These are phyloP conservation scores for Protea cynaroides DNA, from an alignment of 164 flowering plant genomes.

Conservation along the genomic window DNA sequence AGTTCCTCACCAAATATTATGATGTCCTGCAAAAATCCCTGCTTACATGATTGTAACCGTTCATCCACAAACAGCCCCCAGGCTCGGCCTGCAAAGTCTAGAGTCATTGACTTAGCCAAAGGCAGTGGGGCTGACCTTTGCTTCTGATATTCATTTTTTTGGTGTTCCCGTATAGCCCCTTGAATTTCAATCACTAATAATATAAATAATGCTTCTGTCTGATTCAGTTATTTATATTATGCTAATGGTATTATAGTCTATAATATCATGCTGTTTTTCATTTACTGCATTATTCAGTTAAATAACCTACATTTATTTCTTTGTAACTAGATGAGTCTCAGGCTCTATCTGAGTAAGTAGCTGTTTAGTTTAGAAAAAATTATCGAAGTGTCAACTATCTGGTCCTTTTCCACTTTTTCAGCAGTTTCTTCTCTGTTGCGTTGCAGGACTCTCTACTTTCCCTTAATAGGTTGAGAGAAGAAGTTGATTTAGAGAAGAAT, in stretches of 20 bases:
- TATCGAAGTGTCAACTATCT: background rate
- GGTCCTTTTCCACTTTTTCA: background rate
- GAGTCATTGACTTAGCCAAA: no score
- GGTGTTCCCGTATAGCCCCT: no score
- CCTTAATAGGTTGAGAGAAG: conserved; percentile 68
- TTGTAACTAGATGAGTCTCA: background rate
- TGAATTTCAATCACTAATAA: no score
- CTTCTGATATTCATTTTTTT: no score
- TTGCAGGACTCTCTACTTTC: conserved; percentile 80
- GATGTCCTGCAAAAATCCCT: no score
- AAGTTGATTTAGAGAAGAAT: conserved; percentile 76
- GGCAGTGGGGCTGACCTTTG: no score
- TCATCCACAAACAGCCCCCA: no score
- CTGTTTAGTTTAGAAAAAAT: background rate
- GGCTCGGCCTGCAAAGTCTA: no score
- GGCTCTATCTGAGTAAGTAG: background rate
- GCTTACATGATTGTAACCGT: no score
- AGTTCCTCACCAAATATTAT: no score
- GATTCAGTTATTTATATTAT: background rate
- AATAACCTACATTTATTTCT: background rate
- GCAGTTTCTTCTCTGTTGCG: background rate
- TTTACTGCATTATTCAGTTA: background rate
- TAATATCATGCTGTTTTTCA: background rate
- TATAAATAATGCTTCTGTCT: no score
- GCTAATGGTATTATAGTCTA: background rate